A percentile compares a stretch with the other conserved stretches of the same genome.
These are phyloP conservation scores for Arthroderma uncinatum DNA, from an alignment of 2,329 filamentous ascomycete genomes.

Conservation along the genomic window DNA sequence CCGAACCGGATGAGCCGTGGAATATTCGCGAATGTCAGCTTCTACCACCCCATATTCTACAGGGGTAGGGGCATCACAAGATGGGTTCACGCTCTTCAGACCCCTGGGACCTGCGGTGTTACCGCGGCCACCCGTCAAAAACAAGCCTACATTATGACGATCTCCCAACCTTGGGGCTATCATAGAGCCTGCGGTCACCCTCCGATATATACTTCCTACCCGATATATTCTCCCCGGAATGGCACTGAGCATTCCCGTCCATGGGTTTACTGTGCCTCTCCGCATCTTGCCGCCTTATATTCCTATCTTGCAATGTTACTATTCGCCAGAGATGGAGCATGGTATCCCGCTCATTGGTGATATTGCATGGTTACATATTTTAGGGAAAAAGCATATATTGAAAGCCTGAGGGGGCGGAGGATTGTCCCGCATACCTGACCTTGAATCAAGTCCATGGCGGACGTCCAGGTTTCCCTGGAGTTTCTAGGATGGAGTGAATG, in stretches of 20 bases:
- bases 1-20: not conserved
- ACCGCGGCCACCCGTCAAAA: conserved; percentile 2
- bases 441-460: not conserved
- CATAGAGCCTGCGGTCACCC: not conserved
- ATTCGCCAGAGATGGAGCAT: not conserved
- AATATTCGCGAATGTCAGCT: not conserved
- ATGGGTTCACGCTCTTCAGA: conserved; percentile 2
- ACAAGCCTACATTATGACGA: not conserved
- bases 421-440: conserved; percentile 1
- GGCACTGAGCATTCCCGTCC: not conserved
- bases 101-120: conserved; percentile 1
- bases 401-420: not conserved
- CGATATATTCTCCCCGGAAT: conserved; percentile 1
- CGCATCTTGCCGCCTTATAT: not conserved
- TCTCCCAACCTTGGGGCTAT: not conserved
- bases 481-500: not conserved
- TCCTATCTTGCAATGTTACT: not conserved
- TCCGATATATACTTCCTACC: not conserved
- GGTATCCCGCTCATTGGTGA: not conserved
- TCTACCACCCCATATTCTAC: not conserved
- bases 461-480: not conserved
- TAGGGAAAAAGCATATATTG: not conserved
- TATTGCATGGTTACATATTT: conserved; percentile 2
- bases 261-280: not conserved
- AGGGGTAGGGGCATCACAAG: conserved; percentile 2